Percentiles rank a stretch among this genome's conserved stretches.
Conservation (phyloP, 805 yeast genomes). For the Saccharomycopsis amapae region DNA sequence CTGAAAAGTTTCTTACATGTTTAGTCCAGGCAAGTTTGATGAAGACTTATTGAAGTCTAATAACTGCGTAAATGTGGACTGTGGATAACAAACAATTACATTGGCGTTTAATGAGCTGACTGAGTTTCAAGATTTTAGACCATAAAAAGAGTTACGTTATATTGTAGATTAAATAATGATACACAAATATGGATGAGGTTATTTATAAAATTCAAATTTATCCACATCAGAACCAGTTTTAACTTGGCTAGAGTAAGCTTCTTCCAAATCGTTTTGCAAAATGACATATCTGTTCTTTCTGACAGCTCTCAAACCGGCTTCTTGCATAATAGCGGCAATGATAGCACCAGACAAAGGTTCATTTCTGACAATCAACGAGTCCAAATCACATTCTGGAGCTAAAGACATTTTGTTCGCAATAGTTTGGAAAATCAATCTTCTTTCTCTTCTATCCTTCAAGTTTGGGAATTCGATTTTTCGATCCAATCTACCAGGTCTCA, state of each 20-base stretch:
- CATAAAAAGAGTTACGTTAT: no score
- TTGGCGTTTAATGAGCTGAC: no score
- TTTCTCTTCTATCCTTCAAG: constrained; percentile 93
- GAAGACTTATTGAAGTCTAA: no score
- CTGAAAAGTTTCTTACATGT: no score
- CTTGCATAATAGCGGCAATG: constrained; percentile 99
- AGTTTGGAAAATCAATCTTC: constrained; percentile 92
- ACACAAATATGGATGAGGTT: no score
- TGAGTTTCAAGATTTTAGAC: no score
- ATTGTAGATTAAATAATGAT: no score
- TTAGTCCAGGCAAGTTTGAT: no score
- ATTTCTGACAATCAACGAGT: constrained; percentile 87
- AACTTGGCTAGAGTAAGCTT: constrained; percentile 95
- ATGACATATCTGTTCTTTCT: constrained; percentile 97
- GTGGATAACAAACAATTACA: no score
- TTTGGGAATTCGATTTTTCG: constrained; percentile 97
- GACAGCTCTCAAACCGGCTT: constrained; percentile 97
- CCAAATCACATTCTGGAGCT: constrained; percentile 96
- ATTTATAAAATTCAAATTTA: constrained; percentile 96
- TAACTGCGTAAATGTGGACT: no score
- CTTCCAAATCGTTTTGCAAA: constrained; percentile 92
- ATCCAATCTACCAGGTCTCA: constrained; percentile 98
- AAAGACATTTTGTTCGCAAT: constrained; percentile 96
- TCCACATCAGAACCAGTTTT: constrained; percentile 93
- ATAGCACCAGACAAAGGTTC: constrained; percentile 97